Percentiles rank a stretch among this genome's conserved stretches.
Evolutionary conservation across 164 flowering plant genomes (phyloP).

Genomic region (Kingdonia uniflora): DNA sequence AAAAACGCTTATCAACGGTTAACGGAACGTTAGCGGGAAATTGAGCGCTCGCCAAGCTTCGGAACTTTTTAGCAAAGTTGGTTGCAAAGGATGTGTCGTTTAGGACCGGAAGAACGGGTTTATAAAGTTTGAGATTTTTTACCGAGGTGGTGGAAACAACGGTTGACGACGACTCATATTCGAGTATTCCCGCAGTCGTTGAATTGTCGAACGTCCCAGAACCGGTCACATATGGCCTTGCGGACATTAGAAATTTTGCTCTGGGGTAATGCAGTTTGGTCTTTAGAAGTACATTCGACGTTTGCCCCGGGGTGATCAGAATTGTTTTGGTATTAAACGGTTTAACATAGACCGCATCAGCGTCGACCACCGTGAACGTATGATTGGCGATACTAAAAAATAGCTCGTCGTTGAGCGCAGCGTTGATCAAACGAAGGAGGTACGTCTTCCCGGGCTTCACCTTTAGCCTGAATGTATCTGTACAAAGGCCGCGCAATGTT

Average conservation of each 20-base stretch:
- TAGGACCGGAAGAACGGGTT: constrained; percentile 22
- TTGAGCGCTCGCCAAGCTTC: constrained; percentile 21
- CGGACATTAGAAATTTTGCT: constrained; percentile 17
- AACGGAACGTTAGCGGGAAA: constrained; percentile 32
- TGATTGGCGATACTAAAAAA: constrained; percentile 29
- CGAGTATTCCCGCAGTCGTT: constrained; percentile 15
- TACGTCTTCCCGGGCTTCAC: constrained; percentile 16
- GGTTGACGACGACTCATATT: constrained; percentile 14
- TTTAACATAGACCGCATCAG: constrained; percentile 18
- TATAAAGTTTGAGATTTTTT: constrained; percentile 21
- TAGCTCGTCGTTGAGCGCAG: constrained; percentile 30
- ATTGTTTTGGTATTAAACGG: constrained; percentile 16
- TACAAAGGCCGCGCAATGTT: neutral
- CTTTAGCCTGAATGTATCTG: constrained; percentile 30
- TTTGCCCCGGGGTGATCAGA: constrained; percentile 22
- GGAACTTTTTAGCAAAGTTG: constrained; percentile 15
- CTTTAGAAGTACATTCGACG: constrained; percentile 11
- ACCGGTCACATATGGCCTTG: constrained; percentile 21
- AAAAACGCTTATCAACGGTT: constrained; percentile 18
- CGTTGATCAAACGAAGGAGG: constrained; percentile 14
- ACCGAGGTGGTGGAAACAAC: neutral
- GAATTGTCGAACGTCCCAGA: constrained; percentile 23
- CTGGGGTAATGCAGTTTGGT: constrained; percentile 11
- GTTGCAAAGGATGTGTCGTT: constrained; percentile 28
- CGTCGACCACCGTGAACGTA: constrained; percentile 17